phyloP scores from a whole-genome alignment of 768 basidiomycete species.

The Mycena maculata region DNA sequence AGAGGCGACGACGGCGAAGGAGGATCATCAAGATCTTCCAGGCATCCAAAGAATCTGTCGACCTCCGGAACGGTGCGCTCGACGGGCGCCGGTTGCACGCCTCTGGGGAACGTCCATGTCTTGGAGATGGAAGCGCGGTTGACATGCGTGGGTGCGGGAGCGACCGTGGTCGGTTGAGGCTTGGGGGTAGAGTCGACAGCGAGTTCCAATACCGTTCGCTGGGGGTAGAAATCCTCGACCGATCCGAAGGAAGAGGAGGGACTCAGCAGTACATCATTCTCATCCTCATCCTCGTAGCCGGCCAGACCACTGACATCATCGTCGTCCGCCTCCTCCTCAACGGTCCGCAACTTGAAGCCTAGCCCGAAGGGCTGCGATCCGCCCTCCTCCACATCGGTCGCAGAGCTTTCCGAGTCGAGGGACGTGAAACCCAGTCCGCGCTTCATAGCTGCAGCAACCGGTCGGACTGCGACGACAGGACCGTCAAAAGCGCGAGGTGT shows the following conservation, averaged over 20 bases:
- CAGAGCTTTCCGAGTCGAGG: constrained; percentile 72
- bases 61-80: constrained; percentile 58
- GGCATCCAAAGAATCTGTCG: constrained; percentile 83
- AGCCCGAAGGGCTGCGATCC: constrained; percentile 47
- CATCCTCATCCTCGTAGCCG: constrained; percentile 79
- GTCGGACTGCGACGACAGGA: constrained; percentile 35
- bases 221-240: constrained; percentile 56
- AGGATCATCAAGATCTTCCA: constrained; percentile 63
- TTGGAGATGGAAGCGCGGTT: constrained; percentile 64
- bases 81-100: constrained; percentile 31
- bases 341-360: constrained; percentile 64
- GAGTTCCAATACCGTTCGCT: constrained; percentile 42
- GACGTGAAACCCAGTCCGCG: constrained; percentile 68
- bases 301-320: constrained; percentile 69
- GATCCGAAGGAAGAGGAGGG: constrained; percentile 69
- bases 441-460: constrained; percentile 43
- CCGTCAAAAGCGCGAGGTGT: constrained; percentile 54
- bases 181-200: constrained; percentile 31
- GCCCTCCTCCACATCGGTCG: constrained; percentile 77
- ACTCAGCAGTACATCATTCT: constrained; percentile 61
- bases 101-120: constrained; percentile 75
- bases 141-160: constrained; percentile 42
- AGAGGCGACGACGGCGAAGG: constrained; percentile 56
- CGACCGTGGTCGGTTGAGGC: constrained; percentile 40
- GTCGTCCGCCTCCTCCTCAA: constrained; percentile 66